Evolutionary conservation across 805 yeast species (phyloP), one percentile per base, ranked within the genome.

Genomic region (Metschnikowia sp.): DNA sequence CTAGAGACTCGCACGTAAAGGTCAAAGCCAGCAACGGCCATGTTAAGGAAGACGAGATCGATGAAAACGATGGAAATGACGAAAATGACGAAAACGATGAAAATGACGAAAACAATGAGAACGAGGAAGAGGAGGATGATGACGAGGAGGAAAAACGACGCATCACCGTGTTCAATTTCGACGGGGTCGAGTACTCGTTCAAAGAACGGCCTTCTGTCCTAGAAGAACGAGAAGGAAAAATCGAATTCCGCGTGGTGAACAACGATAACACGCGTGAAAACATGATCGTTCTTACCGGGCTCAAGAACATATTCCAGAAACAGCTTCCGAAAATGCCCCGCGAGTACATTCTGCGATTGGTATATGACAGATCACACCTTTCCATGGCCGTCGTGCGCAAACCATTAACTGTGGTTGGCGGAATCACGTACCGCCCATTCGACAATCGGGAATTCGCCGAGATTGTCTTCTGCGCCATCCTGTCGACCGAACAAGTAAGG

Each of bases 241-340:
- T 94, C 50, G 97, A 92, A 65, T 92, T 94, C 61, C 76, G 98
- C 47, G 99, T 94, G 31, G 99, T 94, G 28, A 94, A 94, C 66
- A 92, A 94, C 69, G 98, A 94, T 64, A 88, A 90, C 61, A 76
- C 90, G 2, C 77, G 78, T 51, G 99, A 94, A 59, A 88, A 81
- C 64, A 73, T 94, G 74, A 88, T 94, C 76, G 92, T 94, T 42
- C 72, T 94, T 52, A 94, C 98, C 0, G 99, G 99, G 1, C 69
- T 94, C 52, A 94, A 94, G 68, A 94, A 92, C 63, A 92, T 94
- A 54, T 94, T 94, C 66, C 99, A 94, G 64, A 91, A 91, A 60
- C 99, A 94, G 69, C 77, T 94, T 53, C 99, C 99, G 2, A 92
- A 94, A 68, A 94, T 94, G 99, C 99, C 99, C 18, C 79, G 94